phyloP scores from a whole-genome alignment of 768 basidiomycete species.

The Albatrellus ellisii region DNA sequence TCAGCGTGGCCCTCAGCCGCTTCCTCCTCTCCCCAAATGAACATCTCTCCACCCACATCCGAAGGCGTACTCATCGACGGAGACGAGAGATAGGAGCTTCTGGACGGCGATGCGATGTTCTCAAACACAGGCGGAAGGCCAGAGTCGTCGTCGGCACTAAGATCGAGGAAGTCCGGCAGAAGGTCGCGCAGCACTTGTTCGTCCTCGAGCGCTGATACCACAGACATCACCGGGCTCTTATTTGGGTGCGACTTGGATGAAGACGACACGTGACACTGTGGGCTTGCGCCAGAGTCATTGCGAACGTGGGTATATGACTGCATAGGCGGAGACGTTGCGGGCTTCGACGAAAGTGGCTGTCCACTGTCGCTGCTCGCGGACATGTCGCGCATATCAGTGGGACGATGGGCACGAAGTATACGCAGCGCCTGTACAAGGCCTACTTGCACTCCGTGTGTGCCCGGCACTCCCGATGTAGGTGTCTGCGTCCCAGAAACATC shows the following conservation, averaged over 20 bases:
- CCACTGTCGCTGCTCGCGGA: background rate
- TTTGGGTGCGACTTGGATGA: background rate
- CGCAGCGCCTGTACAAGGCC: constrained; percentile 1
- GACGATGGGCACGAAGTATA: background rate
- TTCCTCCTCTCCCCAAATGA: background rate
- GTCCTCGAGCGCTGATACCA: constrained; percentile 1
- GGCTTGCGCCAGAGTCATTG: background rate
- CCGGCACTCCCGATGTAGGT: background rate
- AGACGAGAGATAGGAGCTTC: background rate
- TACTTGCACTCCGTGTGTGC: background rate
- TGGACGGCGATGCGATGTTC: background rate
- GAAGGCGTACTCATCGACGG: background rate
- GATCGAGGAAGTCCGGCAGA: constrained; percentile 13
- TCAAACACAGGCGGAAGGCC: background rate
- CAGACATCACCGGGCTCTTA: background rate
- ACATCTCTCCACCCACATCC: background rate
- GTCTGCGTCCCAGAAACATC: background rate
- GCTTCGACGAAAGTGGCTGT: background rate
- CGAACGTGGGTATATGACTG: background rate
- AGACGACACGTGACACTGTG: background rate
- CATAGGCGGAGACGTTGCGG: background rate
- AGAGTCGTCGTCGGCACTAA: constrained; percentile 1
- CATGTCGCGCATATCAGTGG: background rate
- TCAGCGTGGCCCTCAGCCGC: background rate
- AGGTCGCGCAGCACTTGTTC: constrained; percentile 3